A percentile compares a stretch with the other conserved stretches of the same genome.
Evolutionary conservation across 2,329 filamentous ascomycete species (phyloP).

Genomic region (Pezicula neosporulosa): DNA sequence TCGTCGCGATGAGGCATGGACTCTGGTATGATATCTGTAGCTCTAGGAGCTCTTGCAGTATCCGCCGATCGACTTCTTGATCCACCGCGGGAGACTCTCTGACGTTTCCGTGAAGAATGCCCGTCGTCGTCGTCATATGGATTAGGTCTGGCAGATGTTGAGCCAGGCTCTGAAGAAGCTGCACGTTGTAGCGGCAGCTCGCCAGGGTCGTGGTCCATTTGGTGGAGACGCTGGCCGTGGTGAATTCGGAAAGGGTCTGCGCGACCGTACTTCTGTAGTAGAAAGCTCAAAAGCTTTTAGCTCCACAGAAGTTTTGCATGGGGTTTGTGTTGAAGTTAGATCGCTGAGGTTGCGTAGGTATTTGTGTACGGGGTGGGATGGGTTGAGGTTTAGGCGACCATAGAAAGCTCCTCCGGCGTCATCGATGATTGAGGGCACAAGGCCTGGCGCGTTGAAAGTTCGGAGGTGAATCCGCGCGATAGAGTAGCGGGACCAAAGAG

Average conservation of each 20-base stretch:
- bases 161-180: slow-evolving; percentile 59
- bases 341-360: not conserved
- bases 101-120: slow-evolving; percentile 51
- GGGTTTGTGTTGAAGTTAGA: not conserved
- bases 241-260: slow-evolving; percentile 37
- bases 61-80: slow-evolving; percentile 53
- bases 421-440: too few relatives aligned
- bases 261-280: slow-evolving; percentile 14
- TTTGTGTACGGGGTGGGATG: not conserved
- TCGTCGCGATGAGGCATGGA: slow-evolving; percentile 12
- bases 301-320: slow-evolving; percentile 14
- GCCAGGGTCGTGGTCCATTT: slow-evolving; percentile 33
- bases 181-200: slow-evolving; percentile 50
- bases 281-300: slow-evolving; percentile 18
- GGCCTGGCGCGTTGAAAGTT: too few relatives aligned
- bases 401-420: too few relatives aligned
- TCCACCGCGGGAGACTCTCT: slow-evolving; percentile 53
- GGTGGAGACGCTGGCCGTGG: slow-evolving; percentile 35
- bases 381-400: not conserved
- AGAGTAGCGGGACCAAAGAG: too few relatives aligned
- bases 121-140: slow-evolving; percentile 57
- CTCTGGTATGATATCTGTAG: slow-evolving; percentile 13
- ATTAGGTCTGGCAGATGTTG: slow-evolving; percentile 51
- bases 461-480: too few relatives aligned
- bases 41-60: slow-evolving; percentile 14